Percentiles rank a stretch among this genome's conserved stretches.
Conservation (phyloP, 192 early-diverging fungal genomes). For the Podila minutissima region DNA sequence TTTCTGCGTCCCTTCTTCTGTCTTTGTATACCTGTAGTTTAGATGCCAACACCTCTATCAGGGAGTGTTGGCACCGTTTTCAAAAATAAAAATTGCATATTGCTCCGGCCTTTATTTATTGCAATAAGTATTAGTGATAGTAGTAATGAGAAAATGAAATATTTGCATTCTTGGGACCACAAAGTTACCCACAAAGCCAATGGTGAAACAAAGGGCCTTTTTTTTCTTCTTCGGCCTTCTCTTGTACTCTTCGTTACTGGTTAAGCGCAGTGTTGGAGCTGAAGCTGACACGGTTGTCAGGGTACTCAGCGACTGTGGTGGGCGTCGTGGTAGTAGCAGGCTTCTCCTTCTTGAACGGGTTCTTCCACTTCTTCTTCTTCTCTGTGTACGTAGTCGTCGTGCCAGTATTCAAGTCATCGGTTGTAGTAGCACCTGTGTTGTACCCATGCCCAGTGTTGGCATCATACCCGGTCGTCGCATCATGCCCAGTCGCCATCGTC, state of each 20-base stretch:
- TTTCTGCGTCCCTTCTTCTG: too few relatives aligned
- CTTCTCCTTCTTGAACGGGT: slow-evolving; percentile 41
- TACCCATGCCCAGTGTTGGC: not conserved
- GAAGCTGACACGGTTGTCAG: slow-evolving; percentile 27
- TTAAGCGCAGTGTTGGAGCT: slow-evolving; percentile 31
- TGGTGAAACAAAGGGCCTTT: not conserved
- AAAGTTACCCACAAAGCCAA: not conserved
- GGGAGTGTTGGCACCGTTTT: too few relatives aligned
- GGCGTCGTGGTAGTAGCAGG: slow-evolving; percentile 6
- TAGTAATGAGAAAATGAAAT: too few relatives aligned
- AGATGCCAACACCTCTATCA: too few relatives aligned
- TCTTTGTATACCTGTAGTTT: too few relatives aligned
- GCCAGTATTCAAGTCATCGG: not conserved
- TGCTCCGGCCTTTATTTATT: too few relatives aligned
- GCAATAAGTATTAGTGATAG: too few relatives aligned
- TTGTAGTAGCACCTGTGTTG: not conserved
- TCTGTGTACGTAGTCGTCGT: not conserved
- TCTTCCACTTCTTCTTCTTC: slow-evolving; percentile 44
- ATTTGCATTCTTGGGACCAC: not conserved
- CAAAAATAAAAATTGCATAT: not conserved
- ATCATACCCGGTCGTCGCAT: not conserved
- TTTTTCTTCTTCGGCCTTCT: not conserved
- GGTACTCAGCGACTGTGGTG: not conserved
- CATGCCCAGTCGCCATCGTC: not conserved
- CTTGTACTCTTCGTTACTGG: not conserved